phyloP scores from a whole-genome alignment of 169 alveolate genomes.

The Miamiensis avidus region DNA sequence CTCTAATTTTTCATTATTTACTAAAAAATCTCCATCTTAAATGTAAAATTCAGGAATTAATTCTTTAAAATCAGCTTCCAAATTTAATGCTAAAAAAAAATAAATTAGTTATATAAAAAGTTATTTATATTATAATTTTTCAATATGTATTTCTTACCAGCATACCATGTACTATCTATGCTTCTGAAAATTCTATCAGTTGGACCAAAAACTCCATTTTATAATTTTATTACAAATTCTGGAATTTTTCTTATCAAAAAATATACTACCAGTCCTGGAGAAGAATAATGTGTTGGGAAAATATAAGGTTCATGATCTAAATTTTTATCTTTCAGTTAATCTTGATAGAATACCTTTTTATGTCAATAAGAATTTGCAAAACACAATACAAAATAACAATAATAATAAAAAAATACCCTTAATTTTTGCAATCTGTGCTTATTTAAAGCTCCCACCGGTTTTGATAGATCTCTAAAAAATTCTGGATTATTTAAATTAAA shows the following conservation, averaged over 20 bases:
- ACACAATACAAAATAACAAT: neutral
- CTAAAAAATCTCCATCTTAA: conserved; percentile 83
- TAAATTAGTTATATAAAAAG: conserved; percentile 16
- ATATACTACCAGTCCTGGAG: conserved; percentile 45
- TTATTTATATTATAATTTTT: conserved; percentile 30
- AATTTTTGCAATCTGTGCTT: conserved; percentile 75
- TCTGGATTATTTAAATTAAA: conserved; percentile 67
- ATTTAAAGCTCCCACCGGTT: conserved; percentile 93
- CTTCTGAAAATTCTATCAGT: conserved; percentile 53
- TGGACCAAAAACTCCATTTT: conserved; percentile 51
- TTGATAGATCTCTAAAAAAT: conserved; percentile 88
- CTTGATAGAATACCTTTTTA: conserved; percentile 33
- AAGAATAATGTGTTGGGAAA: conserved; percentile 40
- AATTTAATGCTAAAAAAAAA: conserved; percentile 49
- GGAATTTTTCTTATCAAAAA: conserved; percentile 52
- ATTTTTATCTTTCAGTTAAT: conserved; percentile 32
- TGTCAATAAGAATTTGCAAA: neutral
- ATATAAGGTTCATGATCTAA: conserved; percentile 46
- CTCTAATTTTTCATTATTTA: conserved; percentile 69
- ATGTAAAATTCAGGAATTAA: conserved; percentile 94
- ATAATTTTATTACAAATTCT: conserved; percentile 42
- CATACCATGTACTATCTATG: conserved; percentile 48
- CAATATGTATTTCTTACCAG: neutral
- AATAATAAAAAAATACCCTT: conserved; percentile 58
- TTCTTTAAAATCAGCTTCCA: conserved; percentile 90